Conservation (phyloP, 2,329 filamentous ascomycete genomes). For the Pseudocercospora fijiensis region DNA sequence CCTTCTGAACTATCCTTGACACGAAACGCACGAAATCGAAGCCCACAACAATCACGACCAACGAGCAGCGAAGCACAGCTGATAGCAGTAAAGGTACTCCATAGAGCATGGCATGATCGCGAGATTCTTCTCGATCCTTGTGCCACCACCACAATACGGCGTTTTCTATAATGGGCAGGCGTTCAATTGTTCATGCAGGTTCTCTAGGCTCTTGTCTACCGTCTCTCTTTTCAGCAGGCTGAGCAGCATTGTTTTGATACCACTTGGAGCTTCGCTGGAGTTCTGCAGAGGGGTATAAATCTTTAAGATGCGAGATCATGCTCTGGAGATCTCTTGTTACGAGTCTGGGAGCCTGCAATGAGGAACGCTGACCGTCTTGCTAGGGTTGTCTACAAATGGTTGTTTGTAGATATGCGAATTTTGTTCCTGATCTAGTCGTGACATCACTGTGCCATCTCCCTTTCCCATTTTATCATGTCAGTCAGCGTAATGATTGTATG, state of each 20-base stretch:
- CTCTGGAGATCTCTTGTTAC: not conserved
- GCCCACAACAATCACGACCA: constrained; percentile 1
- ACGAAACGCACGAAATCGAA: not conserved
- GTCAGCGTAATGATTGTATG: not conserved
- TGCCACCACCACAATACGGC: constrained; percentile 8
- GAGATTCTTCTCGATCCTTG: constrained; percentile 9
- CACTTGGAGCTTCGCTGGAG: not conserved
- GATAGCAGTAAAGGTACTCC: constrained; percentile 4
- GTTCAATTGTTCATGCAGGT: constrained; percentile 9
- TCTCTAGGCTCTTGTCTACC: constrained; percentile 9
- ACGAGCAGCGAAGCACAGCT: constrained; percentile 4
- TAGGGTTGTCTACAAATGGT: constrained; percentile 4
- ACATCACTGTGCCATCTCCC: not conserved
- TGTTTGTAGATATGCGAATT: constrained; percentile 8
- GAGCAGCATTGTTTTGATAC: not conserved
- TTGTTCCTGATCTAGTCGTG: constrained; percentile 1
- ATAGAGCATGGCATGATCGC: constrained; percentile 10
- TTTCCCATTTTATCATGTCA: not conserved
- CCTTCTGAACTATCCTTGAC: constrained; percentile 11
- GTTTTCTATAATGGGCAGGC: constrained; percentile 2
- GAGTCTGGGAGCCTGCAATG: not conserved
- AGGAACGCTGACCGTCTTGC: not conserved
- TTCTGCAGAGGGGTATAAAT: not conserved
- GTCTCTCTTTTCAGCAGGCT: constrained; percentile 7
- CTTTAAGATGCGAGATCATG: not conserved